Evolutionary conservation across 345 rosid genomes (phyloP).

Genomic region (Atalantia buxifolia): DNA sequence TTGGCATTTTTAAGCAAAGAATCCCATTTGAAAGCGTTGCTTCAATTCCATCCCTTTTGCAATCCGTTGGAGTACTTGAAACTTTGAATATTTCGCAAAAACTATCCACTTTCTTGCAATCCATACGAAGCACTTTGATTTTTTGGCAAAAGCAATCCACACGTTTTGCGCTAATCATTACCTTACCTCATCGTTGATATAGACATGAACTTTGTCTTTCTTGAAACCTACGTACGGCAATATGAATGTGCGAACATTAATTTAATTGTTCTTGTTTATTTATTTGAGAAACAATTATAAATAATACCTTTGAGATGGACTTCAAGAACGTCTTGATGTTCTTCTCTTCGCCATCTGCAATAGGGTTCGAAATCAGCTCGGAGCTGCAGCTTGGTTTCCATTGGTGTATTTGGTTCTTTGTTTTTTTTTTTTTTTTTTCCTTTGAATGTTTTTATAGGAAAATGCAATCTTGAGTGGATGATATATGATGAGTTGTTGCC

Average conservation of each 20-base stretch:
- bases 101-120: neutral
- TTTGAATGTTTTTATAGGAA: neutral
- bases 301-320: constrained; percentile 39
- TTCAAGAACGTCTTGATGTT: constrained; percentile 34
- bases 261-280: too few relatives aligned
- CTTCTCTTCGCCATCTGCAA: constrained; percentile 38
- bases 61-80: neutral
- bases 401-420: neutral
- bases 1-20: constrained; percentile 19
- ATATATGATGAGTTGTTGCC: too few relatives aligned
- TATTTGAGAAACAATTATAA: too few relatives aligned
- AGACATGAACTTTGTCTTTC: constrained; percentile 12
- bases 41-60: neutral
- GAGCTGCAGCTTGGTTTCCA: neutral
- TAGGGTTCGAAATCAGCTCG: constrained; percentile 50
- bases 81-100: constrained; percentile 17
- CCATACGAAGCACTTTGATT: constrained; percentile 6
- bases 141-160: constrained; percentile 38
- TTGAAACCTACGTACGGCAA: constrained; percentile 16
- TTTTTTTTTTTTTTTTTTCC: neutral
- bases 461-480: neutral
- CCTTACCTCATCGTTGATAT: neutral
- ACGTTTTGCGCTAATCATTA: constrained; percentile 14
- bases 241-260: too few relatives aligned
- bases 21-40: constrained; percentile 8